Evolutionary conservation across 2,329 filamentous ascomycete species (phyloP), one percentile per base, ranked within the genome.

Genomic region (Grosmannia serpens): DNA sequence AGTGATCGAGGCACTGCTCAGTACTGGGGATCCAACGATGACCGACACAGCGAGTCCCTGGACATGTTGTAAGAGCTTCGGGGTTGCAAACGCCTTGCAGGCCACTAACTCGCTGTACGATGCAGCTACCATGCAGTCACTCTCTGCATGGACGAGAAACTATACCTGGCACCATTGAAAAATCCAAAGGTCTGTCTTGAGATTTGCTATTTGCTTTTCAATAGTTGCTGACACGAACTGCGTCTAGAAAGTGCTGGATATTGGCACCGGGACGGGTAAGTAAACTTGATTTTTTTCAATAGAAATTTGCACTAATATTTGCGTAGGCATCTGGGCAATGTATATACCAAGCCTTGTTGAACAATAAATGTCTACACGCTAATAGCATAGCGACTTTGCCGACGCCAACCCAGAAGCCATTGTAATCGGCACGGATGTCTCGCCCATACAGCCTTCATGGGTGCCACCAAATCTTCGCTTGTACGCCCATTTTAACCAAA

Each of bases 381-480:
- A 22, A 26, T 20, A 20, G 10, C 9, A 17, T 26, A 53, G 52
- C 15, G 52, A 53, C 22, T 38, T 53, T 41, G 52, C 20, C 3
- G 52, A 53, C 15, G 33, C 11, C 10, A 3, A 38, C 6, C 52
- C 52, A 4, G 9, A 38, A 0, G 3, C 33, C 22, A 17, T 3
- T 3, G 52, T 53, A 4, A 53, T 35, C 6, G 52, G 52, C 11
- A 41, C 33, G 10, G 52, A 53, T 38, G 10, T 53, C 3, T 53
- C 52, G 29, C 52, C 52, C 17, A 53, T 53, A n/a, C 52, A 53
- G 52, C 52, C 52, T 9, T 6, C 11, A 20, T 53, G 31, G 31
- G 52, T 53, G 10, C 52, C 52, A 11, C 52, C 52, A 3, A 87
- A 86, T 35, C 17, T 52, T 15, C 5, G 6, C 3, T 52, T 52